Percentiles rank a stretch among this genome's conserved stretches.
These are phyloP conservation scores for Yamagishiella unicocca DNA, from an alignment of 139 green algal species.

Conservation along the genomic window DNA sequence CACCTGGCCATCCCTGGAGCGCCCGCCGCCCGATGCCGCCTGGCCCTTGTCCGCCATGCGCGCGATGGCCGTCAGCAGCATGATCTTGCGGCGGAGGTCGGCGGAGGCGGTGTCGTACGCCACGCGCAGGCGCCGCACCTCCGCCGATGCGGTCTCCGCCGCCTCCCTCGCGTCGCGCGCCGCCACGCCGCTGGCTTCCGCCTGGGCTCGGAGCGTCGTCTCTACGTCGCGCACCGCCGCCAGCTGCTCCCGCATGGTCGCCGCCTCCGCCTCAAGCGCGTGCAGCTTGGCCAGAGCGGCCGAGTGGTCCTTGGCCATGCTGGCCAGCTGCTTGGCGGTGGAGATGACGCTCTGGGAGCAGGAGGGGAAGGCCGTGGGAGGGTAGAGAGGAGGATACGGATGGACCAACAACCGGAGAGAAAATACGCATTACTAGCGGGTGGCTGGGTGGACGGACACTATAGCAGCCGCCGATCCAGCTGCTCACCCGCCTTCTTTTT, in stretches of 20 bases:
- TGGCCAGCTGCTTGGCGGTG: slow-evolving; percentile 42
- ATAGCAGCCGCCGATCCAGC: too few relatives aligned
- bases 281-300: slow-evolving; percentile 17
- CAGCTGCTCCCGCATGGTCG: not conserved
- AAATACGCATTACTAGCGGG: too few relatives aligned
- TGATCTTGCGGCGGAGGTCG: slow-evolving; percentile 28
- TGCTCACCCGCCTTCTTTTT: too few relatives aligned
- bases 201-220: not conserved
- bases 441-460: too few relatives aligned
- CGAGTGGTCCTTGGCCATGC: slow-evolving; percentile 23
- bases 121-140: slow-evolving; percentile 2
- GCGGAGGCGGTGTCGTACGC: not conserved
- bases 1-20: slow-evolving; percentile 4
- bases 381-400: too few relatives aligned
- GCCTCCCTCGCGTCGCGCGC: not conserved
- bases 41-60: slow-evolving; percentile 30
- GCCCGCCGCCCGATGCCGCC: not conserved
- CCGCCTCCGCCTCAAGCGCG: not conserved
- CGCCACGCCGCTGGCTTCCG: not conserved
- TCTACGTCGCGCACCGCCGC: not conserved
- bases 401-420: too few relatives aligned
- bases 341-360: slow-evolving; percentile 5
- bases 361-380: too few relatives aligned
- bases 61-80: slow-evolving; percentile 33
- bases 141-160: not conserved